A percentile compares a stretch with the other conserved stretches of the same genome.
Conservation (phyloP, 2,329 filamentous ascomycete species). For the Leptographium galeiforme region DNA sequence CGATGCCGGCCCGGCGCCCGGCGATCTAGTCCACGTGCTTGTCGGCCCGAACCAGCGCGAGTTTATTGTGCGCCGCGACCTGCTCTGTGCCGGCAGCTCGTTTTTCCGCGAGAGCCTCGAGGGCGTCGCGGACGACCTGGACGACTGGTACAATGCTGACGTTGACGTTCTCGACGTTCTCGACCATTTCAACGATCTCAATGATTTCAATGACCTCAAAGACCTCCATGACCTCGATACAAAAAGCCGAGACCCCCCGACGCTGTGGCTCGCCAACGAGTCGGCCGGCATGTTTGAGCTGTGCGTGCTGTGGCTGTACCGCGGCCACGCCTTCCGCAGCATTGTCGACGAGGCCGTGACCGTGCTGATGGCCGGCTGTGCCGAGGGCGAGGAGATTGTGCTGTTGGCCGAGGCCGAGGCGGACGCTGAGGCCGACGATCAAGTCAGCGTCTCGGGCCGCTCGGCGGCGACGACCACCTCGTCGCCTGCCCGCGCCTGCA, state of each 20-base stretch:
- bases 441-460: not conserved
- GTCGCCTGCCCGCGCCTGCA: conserved; percentile 8
- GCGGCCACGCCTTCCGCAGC: conserved; percentile 25
- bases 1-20: not conserved
- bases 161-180: not conserved
- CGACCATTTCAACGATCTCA: not conserved
- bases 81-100: conserved; percentile 30
- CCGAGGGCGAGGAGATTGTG: not conserved
- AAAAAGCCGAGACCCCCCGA: conserved; percentile 6
- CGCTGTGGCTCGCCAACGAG: conserved; percentile 30
- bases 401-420: not conserved
- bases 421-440: not conserved
- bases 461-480: not conserved
- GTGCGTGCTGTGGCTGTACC: conserved; percentile 39
- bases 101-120: conserved; percentile 36
- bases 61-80: conserved; percentile 20
- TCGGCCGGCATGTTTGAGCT: conserved; percentile 38
- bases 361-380: conserved; percentile 10
- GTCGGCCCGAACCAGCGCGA: conserved; percentile 18
- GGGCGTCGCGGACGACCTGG: conserved; percentile 16
- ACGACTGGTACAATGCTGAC: not conserved
- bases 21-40: conserved; percentile 16
- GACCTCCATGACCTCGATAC: no score
- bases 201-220: no score
- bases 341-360: conserved; percentile 28